Evolutionary conservation across 176 grass and related monocot genomes (phyloP), one percentile per base, ranked within the genome.

Genomic region (Ampelocalamus luodianensis): DNA sequence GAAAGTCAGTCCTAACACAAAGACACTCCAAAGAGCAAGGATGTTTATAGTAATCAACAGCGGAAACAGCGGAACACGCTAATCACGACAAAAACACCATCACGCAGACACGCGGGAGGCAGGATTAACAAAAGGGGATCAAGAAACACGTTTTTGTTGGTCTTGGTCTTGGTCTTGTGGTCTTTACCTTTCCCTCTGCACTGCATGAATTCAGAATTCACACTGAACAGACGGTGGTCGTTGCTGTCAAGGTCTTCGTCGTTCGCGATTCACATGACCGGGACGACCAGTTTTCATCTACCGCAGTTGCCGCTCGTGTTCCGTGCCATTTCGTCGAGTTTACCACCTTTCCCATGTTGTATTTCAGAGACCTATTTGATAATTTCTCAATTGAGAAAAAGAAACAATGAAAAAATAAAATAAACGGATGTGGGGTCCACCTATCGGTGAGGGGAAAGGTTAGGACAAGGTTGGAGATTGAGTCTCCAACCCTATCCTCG

Each of bases 261-360:
- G 2, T 10, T 10, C 17, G 38, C 24, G 12, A 38, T 78, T 85
- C 83, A 85, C 83, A 85, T 69, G 73, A 77, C 71, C 22, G 7
- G 5, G 26, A 63, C 50, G 34, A 17, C 14, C 32, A 2, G 18
- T 6, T 29, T 64, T 15, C 15, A 16, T 40, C 39, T 3, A 12
- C 36, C 14, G 34, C 8, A 3, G 37, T 27, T 68, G 36, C 71
- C 3, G 26, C 26, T 68, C 65, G 36, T 68, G 7, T 85, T 77
- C 73, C 3, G 17, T 10, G 62, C 50, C 74, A 48, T 79, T 86
- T 62, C 76, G 27, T 5, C 29, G 54, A 51, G 15, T 7, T 79
- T 38, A 26, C 51, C 63, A 5, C 55, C 9, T 23, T 0, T 1
- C 32, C 29, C 29, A 29, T 29, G 29, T 29, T 29, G 29, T 29